Percentiles rank a stretch among this genome's conserved stretches.
Evolutionary conservation across 2,329 filamentous ascomycete genomes (phyloP).

Genomic region (Diplodia seriata): DNA sequence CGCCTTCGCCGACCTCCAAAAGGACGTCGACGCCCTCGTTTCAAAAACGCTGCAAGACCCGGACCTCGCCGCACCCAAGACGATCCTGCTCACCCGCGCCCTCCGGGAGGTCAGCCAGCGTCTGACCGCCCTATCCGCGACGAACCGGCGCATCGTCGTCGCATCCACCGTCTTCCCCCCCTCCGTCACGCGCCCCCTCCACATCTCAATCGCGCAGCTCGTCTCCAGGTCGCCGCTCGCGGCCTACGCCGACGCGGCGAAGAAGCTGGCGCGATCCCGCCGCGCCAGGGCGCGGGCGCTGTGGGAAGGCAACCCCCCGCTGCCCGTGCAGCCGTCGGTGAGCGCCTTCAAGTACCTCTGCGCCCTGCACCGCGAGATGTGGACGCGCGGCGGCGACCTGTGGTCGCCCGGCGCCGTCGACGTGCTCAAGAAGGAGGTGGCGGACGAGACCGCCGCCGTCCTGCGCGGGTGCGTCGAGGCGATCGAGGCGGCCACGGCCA

Average conservation of each 20-base stretch:
- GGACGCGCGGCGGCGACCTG: slow-evolving; percentile 73
- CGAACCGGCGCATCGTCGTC: slow-evolving; percentile 40
- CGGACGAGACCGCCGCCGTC: slow-evolving; percentile 55
- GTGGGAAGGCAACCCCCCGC: slow-evolving; percentile 78
- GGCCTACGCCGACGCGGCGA: slow-evolving; percentile 53
- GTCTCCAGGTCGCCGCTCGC: slow-evolving; percentile 59
- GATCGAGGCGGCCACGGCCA: slow-evolving; percentile 11
- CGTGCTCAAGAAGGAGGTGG: slow-evolving; percentile 66
- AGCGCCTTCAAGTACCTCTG: slow-evolving; percentile 75
- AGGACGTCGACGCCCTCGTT: slow-evolving; percentile 45
- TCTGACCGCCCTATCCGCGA: slow-evolving; percentile 57
- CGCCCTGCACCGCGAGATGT: slow-evolving; percentile 71
- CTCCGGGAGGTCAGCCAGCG: slow-evolving; percentile 75
- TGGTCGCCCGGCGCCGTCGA: slow-evolving; percentile 76
- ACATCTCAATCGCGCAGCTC: slow-evolving; percentile 64
- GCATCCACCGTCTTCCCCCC: slow-evolving; percentile 47
- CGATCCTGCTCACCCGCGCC: slow-evolving; percentile 72
- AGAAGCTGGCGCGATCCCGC: slow-evolving; percentile 52
- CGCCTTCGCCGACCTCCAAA: slow-evolving; percentile 66
- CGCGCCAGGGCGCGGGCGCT: slow-evolving; percentile 68
- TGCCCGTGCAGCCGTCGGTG: slow-evolving; percentile 82
- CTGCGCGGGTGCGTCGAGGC: slow-evolving; percentile 45
- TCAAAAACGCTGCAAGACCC: slow-evolving; percentile 42
- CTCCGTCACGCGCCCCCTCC: slow-evolving; percentile 67
- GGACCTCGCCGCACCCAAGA: slow-evolving; percentile 55